A percentile compares a stretch with the other conserved stretches of the same genome.
These are phyloP conservation scores for Cupressus sempervirens DNA, from an alignment of 75 land plant species.

Conservation along the genomic window DNA sequence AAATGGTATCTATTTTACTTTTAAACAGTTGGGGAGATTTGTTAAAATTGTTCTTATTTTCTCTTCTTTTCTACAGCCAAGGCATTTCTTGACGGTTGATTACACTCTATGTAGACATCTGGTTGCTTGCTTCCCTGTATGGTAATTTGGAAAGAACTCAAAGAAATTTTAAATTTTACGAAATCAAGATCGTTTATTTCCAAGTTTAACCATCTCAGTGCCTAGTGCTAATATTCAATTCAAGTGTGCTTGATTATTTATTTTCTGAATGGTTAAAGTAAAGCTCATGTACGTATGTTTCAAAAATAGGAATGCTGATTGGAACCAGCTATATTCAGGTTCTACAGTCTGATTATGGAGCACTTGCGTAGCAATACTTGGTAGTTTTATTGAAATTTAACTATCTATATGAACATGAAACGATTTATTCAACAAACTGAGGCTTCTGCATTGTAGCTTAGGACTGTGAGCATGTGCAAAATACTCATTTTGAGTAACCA, in stretches of 20 bases:
- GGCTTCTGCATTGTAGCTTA: not conserved
- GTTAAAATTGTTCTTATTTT: not conserved
- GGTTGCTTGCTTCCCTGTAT: not conserved
- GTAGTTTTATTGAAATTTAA: not conserved
- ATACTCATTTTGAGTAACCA: not conserved
- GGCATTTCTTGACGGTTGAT: not conserved
- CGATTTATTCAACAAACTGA: not conserved
- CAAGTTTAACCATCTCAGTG: not conserved
- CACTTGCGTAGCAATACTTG: not conserved
- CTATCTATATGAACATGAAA: not conserved
- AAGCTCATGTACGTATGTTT: not conserved
- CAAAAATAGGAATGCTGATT: not conserved
- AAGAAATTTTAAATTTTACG: not conserved
- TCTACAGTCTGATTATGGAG: not conserved
- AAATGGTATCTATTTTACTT: constrained; percentile 44
- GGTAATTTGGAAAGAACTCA: not conserved
- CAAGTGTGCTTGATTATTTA: not conserved
- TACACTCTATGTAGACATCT: not conserved
- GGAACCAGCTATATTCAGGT: not conserved
- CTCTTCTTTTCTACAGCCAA: not conserved
- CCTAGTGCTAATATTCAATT: not conserved
- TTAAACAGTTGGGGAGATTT: not conserved
- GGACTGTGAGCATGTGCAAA: not conserved
- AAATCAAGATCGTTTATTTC: not conserved
- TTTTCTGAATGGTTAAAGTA: not conserved